Base-by-base conservation (phyloP, 2,329 filamentous ascomycete species). In the Paramyrothecium sp. region DNA sequence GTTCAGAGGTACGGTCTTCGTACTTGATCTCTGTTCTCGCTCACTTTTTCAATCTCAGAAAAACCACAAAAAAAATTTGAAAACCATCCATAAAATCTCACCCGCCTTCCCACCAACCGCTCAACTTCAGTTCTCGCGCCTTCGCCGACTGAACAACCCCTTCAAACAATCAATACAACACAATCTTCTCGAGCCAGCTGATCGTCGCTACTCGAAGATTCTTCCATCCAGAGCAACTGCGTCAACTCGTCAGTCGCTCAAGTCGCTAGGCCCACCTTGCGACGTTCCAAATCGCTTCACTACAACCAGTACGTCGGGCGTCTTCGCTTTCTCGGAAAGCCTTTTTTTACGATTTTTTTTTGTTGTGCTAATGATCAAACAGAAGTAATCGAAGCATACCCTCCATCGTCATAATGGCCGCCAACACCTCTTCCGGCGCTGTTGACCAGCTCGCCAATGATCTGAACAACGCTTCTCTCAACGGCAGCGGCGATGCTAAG, bases 391-490 rank as follows among this genome's bases (percentile, higher is more conserved):
- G 38, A 44, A 44, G 38, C n/a, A 34, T 48, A 22, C 12, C 49
- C 44, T 48, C 55, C 60, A 58, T 61, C 59, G 58, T 64, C 61
- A 82, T 78, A 76, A 89, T 89, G 85, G 81, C 85, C 78, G 79
- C 82, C 72, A 76, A 83, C 76, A 76, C 80, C 74, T 72, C 80
- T 67, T 73, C 80, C 70, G 78, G 78, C 76, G 84, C 84, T 86
- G 85, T 89, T 81, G 89, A 90, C 69, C 90, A 92, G 88, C 89
- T 92, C 77, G 85, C 88, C 80, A 81, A 86, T 78, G 90, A 95
- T 73, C 88, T 89, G 70, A 81, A 83, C 77, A 91, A 88, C 79
- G 78, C 88, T 71, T 83, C 84, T 74, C 81, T 91, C 73, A 87
- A 90, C 72, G 83, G 85, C 68, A 80, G 81, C 68, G 88, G 89